Conservation (phyloP, 2,329 filamentous ascomycete species). For the Albophoma yamanashiensis region DNA sequence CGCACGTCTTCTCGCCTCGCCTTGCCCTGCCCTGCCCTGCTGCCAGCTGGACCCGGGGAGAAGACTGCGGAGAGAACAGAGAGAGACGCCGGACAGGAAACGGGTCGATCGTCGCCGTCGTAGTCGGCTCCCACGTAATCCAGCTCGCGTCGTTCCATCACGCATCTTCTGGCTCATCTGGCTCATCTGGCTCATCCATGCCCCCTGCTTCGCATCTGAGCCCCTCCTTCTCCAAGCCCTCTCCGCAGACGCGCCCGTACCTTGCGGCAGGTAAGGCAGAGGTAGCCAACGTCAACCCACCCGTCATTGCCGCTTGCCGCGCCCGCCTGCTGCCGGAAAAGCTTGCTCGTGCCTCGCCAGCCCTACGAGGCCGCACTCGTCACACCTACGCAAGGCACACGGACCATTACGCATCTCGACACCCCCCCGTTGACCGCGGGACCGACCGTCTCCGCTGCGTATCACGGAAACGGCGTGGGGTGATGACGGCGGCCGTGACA, state of each 20-base stretch:
- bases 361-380: constrained; percentile 6
- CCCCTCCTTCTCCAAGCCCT: background rate
- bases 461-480: background rate
- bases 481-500: constrained; percentile 1
- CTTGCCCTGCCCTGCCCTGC: background rate
- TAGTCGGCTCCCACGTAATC: background rate
- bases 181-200: no score
- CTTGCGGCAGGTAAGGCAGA: no score
- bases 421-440: background rate
- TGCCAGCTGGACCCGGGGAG: no score
- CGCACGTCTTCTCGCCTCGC: background rate
- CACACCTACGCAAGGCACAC: constrained; percentile 3
- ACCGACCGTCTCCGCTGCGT: background rate
- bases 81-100: no score
- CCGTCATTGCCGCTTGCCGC: background rate
- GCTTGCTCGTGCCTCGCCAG: background rate
- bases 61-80: no score
- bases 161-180: background rate
- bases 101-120: background rate
- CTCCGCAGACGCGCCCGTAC: background rate
- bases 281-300: background rate
- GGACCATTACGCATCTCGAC: background rate
- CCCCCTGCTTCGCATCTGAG: background rate
- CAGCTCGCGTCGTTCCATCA: background rate
- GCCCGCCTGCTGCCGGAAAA: background rate